Conservation (phyloP, 768 basidiomycete species). For the Suillus lakei region DNA sequence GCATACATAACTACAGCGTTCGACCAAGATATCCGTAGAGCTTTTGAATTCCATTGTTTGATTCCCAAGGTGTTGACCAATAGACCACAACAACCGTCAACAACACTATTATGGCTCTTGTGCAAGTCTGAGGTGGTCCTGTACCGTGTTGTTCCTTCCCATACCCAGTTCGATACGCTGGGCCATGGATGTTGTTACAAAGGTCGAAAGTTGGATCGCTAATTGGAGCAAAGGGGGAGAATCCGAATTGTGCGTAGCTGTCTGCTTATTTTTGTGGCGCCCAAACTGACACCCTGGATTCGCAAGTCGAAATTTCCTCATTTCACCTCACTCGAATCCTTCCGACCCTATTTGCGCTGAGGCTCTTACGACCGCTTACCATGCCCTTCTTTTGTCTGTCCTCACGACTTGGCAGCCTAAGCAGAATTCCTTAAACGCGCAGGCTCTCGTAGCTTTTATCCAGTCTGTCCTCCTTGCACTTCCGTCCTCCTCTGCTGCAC, state of each 20-base stretch:
- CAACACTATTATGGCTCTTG: slow-evolving; percentile 27
- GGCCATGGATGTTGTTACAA: slow-evolving; percentile 65
- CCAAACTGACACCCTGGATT: slow-evolving; percentile 21
- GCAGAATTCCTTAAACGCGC: slow-evolving; percentile 46
- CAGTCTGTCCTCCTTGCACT: slow-evolving; percentile 61
- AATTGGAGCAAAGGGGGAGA: slow-evolving; percentile 66
- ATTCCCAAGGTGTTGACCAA: slow-evolving; percentile 20
- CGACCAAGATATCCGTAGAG: too few species aligned
- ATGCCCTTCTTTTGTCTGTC: slow-evolving; percentile 65
- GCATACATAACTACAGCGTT: neutral
- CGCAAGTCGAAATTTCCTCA: slow-evolving; percentile 63
- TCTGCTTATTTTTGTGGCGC: slow-evolving; percentile 20
- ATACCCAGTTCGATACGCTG: slow-evolving; percentile 14
- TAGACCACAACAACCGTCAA: slow-evolving; percentile 30
- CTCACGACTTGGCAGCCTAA: slow-evolving; percentile 60
- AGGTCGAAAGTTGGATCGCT: slow-evolving; percentile 51
- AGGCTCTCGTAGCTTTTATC: slow-evolving; percentile 64
- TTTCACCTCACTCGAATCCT: slow-evolving; percentile 62
- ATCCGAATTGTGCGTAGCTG: slow-evolving; percentile 57
- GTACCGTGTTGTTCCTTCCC: slow-evolving; percentile 21
- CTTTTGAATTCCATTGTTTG: neutral
- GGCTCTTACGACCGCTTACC: slow-evolving; percentile 67
- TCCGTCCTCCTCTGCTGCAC: slow-evolving; percentile 70
- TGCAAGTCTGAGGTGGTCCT: slow-evolving; percentile 9
- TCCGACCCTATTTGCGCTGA: slow-evolving; percentile 57